Base-by-base conservation (phyloP, 371 early-diverging fungal genomes). In the Zopfochytrium polystomum region DNA sequence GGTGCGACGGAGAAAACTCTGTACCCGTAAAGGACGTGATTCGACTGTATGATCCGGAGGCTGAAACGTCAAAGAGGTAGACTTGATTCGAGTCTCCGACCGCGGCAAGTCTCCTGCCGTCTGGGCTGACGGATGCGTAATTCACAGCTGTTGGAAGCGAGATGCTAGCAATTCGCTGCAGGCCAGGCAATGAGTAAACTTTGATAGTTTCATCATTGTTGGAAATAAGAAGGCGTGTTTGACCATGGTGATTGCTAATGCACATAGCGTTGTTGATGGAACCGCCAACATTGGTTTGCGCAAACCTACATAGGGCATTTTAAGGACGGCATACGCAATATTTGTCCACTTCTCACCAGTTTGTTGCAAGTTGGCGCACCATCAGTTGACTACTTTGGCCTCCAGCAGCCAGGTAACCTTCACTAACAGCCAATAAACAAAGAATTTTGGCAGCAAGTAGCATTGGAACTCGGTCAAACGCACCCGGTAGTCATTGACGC, bases 181-280 rank as follows among this genome's bases (percentile, higher is more conserved):
- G 73, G 38, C 75, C 80, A 0, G 92, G 90, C 15, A 92, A 72
- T 1, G 88, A 79, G 64, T 83, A 90, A 15, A 93, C 83, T 69
- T 92, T 91, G 69, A 97, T 88, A 22, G 90, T 91, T 61, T 90
- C 85, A 67, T 97, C 97, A 67, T 97, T 97, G 73, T 92, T 97
- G 70, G 92, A 88, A 7, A 94, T 87, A 49, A 93, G 65, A 20
- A 95, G 68, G 7, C 92, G 74, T 4, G 78, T 82, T 22, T 81
- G 78, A 38, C 82, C 84, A 45, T 75, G 73, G 43, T 89, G 79
- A 53, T 80, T 66, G 6, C 86, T 82, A 32, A 95, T 90, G 55
- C 84, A 84, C 44, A 95, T 72, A 1, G 92, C 90, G 62, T 95
- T 96, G 71, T 93, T 96, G 67, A 95, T 95, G 0, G 89, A 87